A percentile compares a stretch with the other conserved stretches of the same genome.
These are phyloP conservation scores for Yamadazyma kitorensis DNA, from an alignment of 805 yeast genomes.

Conservation along the genomic window DNA sequence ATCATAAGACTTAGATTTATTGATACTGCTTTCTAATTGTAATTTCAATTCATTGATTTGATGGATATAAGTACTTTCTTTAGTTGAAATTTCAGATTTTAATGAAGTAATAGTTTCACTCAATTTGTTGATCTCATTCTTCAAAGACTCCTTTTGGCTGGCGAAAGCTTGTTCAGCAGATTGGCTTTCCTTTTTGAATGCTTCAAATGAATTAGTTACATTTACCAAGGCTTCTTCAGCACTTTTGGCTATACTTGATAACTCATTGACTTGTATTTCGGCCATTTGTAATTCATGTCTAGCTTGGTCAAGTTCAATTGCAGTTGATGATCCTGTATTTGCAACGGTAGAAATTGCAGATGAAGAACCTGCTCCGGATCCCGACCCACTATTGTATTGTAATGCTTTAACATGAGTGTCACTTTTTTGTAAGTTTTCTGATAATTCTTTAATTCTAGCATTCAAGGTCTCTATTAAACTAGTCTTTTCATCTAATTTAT, in stretches of 20 bases:
- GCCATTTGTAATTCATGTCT: slow-evolving; percentile 51
- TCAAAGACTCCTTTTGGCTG: slow-evolving; percentile 23
- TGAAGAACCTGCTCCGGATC: slow-evolving; percentile 18
- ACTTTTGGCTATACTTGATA: slow-evolving; percentile 59
- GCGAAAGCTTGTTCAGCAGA: slow-evolving; percentile 17
- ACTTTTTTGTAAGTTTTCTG: slow-evolving; percentile 21
- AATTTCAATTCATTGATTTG: slow-evolving; percentile 27
- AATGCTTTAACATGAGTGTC: slow-evolving; percentile 15
- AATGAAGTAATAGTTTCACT: slow-evolving; percentile 19
- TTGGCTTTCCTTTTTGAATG: slow-evolving; percentile 26
- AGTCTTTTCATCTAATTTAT: slow-evolving; percentile 42
- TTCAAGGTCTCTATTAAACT: slow-evolving; percentile 37
- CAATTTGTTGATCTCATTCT: slow-evolving; percentile 19
- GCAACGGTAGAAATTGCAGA: slow-evolving; percentile 11
- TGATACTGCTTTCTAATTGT: slow-evolving; percentile 19
- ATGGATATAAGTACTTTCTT: slow-evolving; percentile 17
- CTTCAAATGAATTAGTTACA: slow-evolving; percentile 53
- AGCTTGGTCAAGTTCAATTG: slow-evolving; percentile 12
- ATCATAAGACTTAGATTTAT: slow-evolving; percentile 35
- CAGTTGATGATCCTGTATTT: slow-evolving; percentile 1
- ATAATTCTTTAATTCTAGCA: slow-evolving; percentile 25
- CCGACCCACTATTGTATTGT: slow-evolving; percentile 13
- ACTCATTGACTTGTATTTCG: slow-evolving; percentile 56
- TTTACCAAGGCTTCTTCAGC: slow-evolving; percentile 63
- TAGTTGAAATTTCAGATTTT: slow-evolving; percentile 19